Conservation (phyloP, 805 yeast genomes). For the Tanozyma kutaoensis region DNA sequence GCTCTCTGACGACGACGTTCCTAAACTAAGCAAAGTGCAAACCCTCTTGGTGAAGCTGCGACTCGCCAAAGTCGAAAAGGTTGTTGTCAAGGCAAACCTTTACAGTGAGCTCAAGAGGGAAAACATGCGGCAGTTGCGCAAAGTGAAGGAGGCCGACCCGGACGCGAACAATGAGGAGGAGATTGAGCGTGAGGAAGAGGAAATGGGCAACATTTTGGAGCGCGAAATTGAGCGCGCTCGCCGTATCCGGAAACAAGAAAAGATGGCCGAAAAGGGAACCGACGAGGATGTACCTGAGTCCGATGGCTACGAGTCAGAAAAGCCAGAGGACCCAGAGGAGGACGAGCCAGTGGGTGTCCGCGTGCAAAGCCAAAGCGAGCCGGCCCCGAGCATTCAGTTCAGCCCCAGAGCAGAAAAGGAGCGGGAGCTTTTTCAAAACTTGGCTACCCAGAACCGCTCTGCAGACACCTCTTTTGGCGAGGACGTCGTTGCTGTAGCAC, state of each 20-base stretch:
- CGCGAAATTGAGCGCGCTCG: conserved; percentile 37
- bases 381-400: no score
- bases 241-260: conserved; percentile 30
- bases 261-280: conserved; percentile 20
- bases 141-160: conserved; percentile 7
- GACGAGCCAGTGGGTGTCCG: conserved; percentile 1
- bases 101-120: conserved; percentile 25
- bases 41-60: conserved; percentile 17
- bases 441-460: conserved; percentile 3
- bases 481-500: conserved; percentile 3
- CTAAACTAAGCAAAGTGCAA: conserved; percentile 19
- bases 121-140: conserved; percentile 29
- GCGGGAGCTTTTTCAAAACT: conserved; percentile 16
- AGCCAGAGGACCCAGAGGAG: conserved; percentile 1
- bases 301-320: conserved; percentile 2
- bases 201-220: conserved; percentile 31
- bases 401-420: conserved; percentile 1
- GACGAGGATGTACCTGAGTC: conserved; percentile 11
- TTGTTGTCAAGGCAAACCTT: conserved; percentile 8
- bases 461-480: neutral
- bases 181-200: conserved; percentile 28
- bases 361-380: neutral
- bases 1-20: conserved; percentile 9
- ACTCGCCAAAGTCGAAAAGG: conserved; percentile 10
- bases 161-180: conserved; percentile 18